Base-by-base conservation (phyloP, 768 basidiomycete species). In the Exidia glandulosa region DNA sequence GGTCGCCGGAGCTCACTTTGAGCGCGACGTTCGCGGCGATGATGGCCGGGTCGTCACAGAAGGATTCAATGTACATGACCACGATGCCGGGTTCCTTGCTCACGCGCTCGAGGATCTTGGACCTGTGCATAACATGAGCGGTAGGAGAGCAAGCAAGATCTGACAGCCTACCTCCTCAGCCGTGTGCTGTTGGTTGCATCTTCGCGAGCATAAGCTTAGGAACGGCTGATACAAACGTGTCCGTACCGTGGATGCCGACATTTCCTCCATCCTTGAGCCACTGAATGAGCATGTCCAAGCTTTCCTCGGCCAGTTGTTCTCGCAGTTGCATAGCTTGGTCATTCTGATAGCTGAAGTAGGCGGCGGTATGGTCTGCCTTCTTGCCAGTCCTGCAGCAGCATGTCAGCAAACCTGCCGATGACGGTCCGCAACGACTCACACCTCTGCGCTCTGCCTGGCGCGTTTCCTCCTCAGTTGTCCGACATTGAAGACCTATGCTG, bases 251-350 rank as follows among this genome's bases (percentile, higher is more conserved):
- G 65, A 99, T 97, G 9, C 90, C 96, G 56, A 98, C 95, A 69
- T 99, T 99, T 1, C 94, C 93, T 2, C 94, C 96, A 55, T 86
- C 84, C 73, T 90, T 93, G 62, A 99, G 74, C 96, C 96, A 99
- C 41, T 84, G 79, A 63, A 99, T 96, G 56, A 98, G 73, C 83
- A 90, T 93, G 66, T 98, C 94, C 57, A 99, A 73, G 71, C 93
- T 92, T 68, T 98, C 96, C 63, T 84, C 83, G 0, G 96, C 90
- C 55, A 98, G 79, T 64, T 79, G 75, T 66, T 98, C 94, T 14
- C 96, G 83, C 56, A 81, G 76, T 61, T 77, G 79, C 32, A 81
- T 89, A 2, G 88, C 95, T 61, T 88, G 81, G 25, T 76, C 75
- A 68, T 98, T 96, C 58, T 84, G 77, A 62, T 92, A 86, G 73